Evolutionary conservation across 768 basidiomycete species (phyloP).

Genomic region (Serendipita sp.): DNA sequence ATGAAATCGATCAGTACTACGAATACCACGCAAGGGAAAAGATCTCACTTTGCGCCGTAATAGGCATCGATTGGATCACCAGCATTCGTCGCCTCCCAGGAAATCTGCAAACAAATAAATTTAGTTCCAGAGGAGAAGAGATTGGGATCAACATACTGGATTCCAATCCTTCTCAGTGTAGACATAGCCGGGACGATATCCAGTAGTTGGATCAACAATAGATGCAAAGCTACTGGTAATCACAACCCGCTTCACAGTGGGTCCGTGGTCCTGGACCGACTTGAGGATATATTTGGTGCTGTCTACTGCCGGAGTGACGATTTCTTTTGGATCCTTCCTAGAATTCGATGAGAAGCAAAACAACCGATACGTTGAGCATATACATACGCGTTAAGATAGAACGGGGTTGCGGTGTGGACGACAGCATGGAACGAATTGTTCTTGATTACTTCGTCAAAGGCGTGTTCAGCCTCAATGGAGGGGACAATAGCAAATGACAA

Average conservation of each 20-base stretch:
- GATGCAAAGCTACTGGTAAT: constrained; percentile 15
- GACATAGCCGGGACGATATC: constrained; percentile 7
- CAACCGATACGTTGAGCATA: neutral
- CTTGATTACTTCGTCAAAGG: neutral
- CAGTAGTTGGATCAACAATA: constrained; percentile 8
- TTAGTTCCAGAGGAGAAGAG: neutral
- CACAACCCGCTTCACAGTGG: constrained; percentile 15
- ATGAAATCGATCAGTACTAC: neutral
- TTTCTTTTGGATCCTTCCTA: constrained; percentile 5
- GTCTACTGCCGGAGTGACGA: constrained; percentile 11
- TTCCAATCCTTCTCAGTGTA: constrained; percentile 13
- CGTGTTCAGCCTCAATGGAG: neutral
- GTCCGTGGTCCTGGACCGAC: constrained; percentile 9
- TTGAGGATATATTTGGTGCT: constrained; percentile 13
- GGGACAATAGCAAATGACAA: neutral
- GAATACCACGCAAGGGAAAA: too few relatives aligned
- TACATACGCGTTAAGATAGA: neutral
- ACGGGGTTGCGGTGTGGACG: neutral
- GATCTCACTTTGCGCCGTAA: constrained; percentile 8
- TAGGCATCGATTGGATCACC: constrained; percentile 7
- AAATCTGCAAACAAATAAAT: constrained; percentile 10
- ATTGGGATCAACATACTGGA: constrained; percentile 1
- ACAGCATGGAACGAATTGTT: neutral
- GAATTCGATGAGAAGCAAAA: neutral
- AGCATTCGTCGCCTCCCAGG: constrained; percentile 10